phyloP scores from a whole-genome alignment of 2,329 filamentous ascomycete genomes.

The Rasamsonia emersonii region DNA sequence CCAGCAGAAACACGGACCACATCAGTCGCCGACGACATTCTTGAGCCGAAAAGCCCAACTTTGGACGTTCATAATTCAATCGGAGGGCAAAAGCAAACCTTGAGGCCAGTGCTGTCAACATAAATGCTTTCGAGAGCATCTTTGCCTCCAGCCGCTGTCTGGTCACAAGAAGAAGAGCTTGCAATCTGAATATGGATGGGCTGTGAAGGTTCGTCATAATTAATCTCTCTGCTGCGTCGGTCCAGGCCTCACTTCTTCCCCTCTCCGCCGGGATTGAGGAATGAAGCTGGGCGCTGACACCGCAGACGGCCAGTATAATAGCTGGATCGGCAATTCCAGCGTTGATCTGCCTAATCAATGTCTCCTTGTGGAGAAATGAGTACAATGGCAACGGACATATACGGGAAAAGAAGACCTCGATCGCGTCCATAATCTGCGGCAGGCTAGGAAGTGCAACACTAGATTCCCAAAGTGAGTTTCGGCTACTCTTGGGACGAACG shows the following conservation, averaged over 20 bases:
- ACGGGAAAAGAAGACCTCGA: too few relatives aligned
- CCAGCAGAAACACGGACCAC: slow-evolving; percentile 44
- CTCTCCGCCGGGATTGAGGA: too few relatives aligned
- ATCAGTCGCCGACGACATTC: slow-evolving; percentile 40
- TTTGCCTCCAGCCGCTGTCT: not conserved
- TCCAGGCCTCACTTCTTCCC: slow-evolving; percentile 1
- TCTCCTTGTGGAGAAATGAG: too few relatives aligned
- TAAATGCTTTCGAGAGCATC: not conserved
- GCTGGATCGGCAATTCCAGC: slow-evolving; percentile 43
- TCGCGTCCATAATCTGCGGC: too few relatives aligned
- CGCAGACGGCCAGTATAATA: too few relatives aligned
- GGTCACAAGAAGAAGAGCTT: not conserved
- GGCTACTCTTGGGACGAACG: too few relatives aligned
- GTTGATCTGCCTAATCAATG: too few relatives aligned
- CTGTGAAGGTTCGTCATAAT: not conserved
- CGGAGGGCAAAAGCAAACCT: slow-evolving; percentile 42
- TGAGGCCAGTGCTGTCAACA: not conserved
- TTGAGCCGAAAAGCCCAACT: slow-evolving; percentile 33
- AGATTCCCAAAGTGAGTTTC: too few relatives aligned
- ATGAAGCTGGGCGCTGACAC: too few relatives aligned
- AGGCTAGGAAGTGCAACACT: too few relatives aligned
- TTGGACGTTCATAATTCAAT: slow-evolving; percentile 42
- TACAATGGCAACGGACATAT: too few relatives aligned
- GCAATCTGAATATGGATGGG: not conserved
- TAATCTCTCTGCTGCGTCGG: not conserved